A percentile compares a stretch with the other conserved stretches of the same genome.
phyloP scores from a whole-genome alignment of 164 flowering plant genomes.

The Annona cherimola region DNA sequence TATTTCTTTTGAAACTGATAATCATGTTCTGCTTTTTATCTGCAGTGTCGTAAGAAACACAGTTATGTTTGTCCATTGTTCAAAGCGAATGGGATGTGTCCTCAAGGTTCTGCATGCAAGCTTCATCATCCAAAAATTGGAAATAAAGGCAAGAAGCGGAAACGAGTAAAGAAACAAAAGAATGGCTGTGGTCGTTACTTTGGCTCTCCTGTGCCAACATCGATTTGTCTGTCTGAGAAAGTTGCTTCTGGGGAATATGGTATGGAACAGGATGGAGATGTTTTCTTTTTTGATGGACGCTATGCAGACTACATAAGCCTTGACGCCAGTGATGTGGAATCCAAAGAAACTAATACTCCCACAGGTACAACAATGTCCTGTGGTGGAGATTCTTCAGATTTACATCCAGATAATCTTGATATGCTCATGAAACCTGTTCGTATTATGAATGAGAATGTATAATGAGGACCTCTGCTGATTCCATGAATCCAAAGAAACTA shows the following conservation, averaged over 20 bases:
- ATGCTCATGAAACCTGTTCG: conserved; percentile 48
- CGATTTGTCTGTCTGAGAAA: conserved; percentile 16
- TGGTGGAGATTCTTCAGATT: conserved; percentile 20
- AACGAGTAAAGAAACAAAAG: conserved; percentile 33
- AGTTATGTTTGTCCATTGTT: conserved; percentile 73
- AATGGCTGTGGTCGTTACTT: conserved; percentile 63
- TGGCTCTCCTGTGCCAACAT: conserved; percentile 27
- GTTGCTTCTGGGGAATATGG: conserved; percentile 20
- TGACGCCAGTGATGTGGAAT: conserved; percentile 45
- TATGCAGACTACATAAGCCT: conserved; percentile 62
- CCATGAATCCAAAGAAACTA: neutral
- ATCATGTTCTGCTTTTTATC: conserved; percentile 16
- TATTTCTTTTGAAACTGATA: neutral
- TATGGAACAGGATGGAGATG: conserved; percentile 21
- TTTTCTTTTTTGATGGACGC: conserved; percentile 28
- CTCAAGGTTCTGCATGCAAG: conserved; percentile 69
- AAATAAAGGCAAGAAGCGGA: conserved; percentile 40
- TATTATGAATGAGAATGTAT: conserved; percentile 14
- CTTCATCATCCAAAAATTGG: conserved; percentile 79
- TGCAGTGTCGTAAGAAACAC: conserved; percentile 96
- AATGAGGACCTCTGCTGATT: neutral
- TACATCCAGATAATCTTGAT: conserved; percentile 33
- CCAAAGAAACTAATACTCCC: conserved; percentile 14
- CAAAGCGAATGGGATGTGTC: conserved; percentile 72
- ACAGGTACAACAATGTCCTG: conserved; percentile 9